phyloP scores from a whole-genome alignment of 1,284 basidiomycete species.

The Cutaneotrichosporon sp. region DNA sequence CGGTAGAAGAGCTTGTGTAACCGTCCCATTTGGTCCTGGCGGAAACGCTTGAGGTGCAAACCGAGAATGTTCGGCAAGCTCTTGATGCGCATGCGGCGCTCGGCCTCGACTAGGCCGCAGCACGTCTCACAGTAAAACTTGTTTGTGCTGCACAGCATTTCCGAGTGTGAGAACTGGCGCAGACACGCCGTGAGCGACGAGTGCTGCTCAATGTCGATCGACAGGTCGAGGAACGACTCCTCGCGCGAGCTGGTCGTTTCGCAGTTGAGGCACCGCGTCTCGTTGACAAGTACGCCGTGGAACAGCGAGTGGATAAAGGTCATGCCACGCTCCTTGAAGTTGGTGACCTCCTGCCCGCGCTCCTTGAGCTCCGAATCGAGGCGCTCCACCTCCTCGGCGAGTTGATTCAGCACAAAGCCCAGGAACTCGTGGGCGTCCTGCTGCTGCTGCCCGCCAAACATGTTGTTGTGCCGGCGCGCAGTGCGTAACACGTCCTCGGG shows the following conservation, averaged over 20 bases:
- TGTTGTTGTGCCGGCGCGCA: conserved; percentile 80
- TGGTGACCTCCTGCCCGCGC: conserved; percentile 30
- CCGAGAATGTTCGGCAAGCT: conserved; percentile 90
- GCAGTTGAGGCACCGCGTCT: conserved; percentile 95
- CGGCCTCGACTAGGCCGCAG: conserved; percentile 94
- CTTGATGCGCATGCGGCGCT: conserved; percentile 99
- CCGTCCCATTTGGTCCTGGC: conserved; percentile 81
- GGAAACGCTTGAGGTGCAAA: conserved; percentile 95
- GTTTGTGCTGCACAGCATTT: conserved; percentile 96
- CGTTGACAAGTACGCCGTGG: conserved; percentile 89
- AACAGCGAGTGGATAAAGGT: conserved; percentile 91
- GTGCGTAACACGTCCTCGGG: conserved; percentile 88
- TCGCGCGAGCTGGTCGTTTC: conserved; percentile 97
- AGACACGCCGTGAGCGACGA: conserved; percentile 93
- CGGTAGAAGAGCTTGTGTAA: conserved; percentile 95
- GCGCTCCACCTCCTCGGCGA: conserved; percentile 87
- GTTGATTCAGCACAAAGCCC: conserved; percentile 87
- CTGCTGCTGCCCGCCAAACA: conserved; percentile 81
- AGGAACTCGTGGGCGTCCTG: conserved; percentile 98
- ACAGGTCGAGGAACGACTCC: conserved; percentile 93
- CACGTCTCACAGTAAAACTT: conserved; percentile 99
- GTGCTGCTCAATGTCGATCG: conserved; percentile 97
- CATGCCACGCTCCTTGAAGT: conserved; percentile 52
- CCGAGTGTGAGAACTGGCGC: conserved; percentile 91
- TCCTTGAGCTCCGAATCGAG: conserved; percentile 54